Evolutionary conservation across 2,329 filamentous ascomycete genomes (phyloP), one percentile per base, ranked within the genome.

Genomic region (Sclerotinia nivalis): DNA sequence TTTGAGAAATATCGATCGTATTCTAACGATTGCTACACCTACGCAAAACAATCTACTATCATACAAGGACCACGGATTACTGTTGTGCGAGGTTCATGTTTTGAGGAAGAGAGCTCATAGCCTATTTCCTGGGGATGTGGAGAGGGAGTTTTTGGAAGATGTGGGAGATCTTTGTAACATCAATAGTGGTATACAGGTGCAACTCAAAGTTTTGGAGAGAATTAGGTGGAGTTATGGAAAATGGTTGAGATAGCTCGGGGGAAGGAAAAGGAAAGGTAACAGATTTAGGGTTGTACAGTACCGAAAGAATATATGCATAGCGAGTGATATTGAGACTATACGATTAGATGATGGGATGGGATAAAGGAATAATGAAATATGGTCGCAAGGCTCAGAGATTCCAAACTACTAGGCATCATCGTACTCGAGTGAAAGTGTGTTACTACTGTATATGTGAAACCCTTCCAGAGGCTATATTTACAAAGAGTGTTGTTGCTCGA

Each of bases 211-310:
- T 56, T 82, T 97, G 68, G 88, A 94, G 75, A 86, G 96, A 71
- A 93, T 98, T 74, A 86, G 92, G 72, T 98, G 96, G 95, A 91
- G 91, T 5, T 98, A 97, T 83, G 88, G 88, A 2, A 90, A 89
- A 78, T 97, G 91, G 91, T 78, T 92, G 66, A 73, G 69, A 70
- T 78, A 69, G 61, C 34, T 40, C 18, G n/a, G 3, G 31, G 9
- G 47, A 50, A 6, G 47, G 22, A 10, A 58, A 58, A 12, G 54
- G 13, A 34, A 7, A 25, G 45, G 22, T 25, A 18, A 18, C 22
- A 12, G 12, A 25, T 18, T 25, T n/a, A 37, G 12, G 47, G 15
- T 31, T 52, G 61, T 60, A 65, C 56, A 67, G 50, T 43, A 70
- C 47, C n/a, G 58, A 43, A 34, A 8, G 31, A 52, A 52, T n/a